Conservation (phyloP, 371 early-diverging fungal genomes). For the Phascolomyces articulosus region DNA sequence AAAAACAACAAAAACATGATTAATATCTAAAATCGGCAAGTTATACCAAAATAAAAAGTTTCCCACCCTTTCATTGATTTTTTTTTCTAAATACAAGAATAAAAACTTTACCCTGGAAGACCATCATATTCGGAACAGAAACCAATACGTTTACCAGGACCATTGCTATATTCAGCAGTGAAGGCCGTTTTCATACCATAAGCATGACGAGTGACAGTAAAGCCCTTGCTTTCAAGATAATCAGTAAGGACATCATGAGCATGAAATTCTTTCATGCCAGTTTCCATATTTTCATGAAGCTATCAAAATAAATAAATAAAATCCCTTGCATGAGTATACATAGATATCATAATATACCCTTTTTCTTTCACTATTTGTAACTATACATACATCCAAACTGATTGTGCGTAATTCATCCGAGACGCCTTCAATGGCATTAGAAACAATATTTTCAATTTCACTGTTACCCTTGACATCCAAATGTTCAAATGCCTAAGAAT, state of each 20-base stretch:
- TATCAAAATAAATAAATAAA: background rate
- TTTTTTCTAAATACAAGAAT: too few relatives aligned
- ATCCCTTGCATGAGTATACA: background rate
- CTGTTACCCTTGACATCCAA: slow-evolving; percentile 23
- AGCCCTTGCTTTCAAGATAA: slow-evolving; percentile 55
- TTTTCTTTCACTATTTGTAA: background rate
- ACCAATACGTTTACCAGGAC: slow-evolving; percentile 38
- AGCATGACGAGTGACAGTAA: slow-evolving; percentile 53
- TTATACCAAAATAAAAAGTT: background rate
- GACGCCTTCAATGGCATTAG: slow-evolving; percentile 39
- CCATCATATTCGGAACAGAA: slow-evolving; percentile 68
- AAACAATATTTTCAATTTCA: slow-evolving; percentile 25
- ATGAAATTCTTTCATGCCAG: slow-evolving; percentile 54
- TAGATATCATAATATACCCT: background rate
- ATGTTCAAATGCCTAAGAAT: slow-evolving; percentile 23
- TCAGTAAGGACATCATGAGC: slow-evolving; percentile 56
- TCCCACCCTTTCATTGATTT: background rate
- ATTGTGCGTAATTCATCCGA: slow-evolving; percentile 46
- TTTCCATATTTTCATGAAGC: slow-evolving; percentile 65
- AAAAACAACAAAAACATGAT: background rate
- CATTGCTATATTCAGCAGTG: slow-evolving; percentile 52
- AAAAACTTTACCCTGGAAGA: slow-evolving; percentile 57
- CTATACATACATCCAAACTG: slow-evolving; percentile 40
- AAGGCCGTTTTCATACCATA: slow-evolving; percentile 64
- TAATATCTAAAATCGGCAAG: background rate